Conservation (phyloP, 306 rosid species). For the Vigna trinervia region DNA sequence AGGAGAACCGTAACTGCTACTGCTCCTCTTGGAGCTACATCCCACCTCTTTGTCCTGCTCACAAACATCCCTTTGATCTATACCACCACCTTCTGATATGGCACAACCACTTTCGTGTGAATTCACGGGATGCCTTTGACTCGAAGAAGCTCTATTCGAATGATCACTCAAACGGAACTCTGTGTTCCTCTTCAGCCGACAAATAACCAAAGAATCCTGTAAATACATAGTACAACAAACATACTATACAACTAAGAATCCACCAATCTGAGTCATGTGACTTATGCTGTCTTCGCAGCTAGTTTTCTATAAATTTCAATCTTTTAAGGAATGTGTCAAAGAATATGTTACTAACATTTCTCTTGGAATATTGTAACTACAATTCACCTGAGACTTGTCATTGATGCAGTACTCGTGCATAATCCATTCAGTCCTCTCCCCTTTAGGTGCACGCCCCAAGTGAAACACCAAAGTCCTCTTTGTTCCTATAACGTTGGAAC, state of each 20-base stretch:
- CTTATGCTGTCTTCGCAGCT: neutral
- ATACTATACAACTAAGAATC: neutral
- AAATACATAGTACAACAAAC: neutral
- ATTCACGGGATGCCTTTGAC: slow-evolving; percentile 47
- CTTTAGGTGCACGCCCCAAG: slow-evolving; percentile 92
- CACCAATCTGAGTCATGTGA: neutral
- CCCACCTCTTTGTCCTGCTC: slow-evolving; percentile 64
- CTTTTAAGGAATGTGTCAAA: neutral
- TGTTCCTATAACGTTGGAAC: slow-evolving; percentile 71
- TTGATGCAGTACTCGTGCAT: slow-evolving; percentile 87
- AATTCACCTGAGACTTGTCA: slow-evolving; percentile 76
- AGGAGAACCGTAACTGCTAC: slow-evolving; percentile 71
- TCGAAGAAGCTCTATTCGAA: slow-evolving; percentile 61
- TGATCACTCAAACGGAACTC: slow-evolving; percentile 63
- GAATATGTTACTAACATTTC: neutral
- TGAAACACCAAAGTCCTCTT: slow-evolving; percentile 95
- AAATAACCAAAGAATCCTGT: slow-evolving; percentile 86
- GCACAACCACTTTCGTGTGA: slow-evolving; percentile 56
- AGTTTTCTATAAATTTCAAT: too few relatives aligned
- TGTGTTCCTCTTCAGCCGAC: slow-evolving; percentile 82
- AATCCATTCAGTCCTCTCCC: slow-evolving; percentile 96
- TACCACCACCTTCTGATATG: slow-evolving; percentile 49
- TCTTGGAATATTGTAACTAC: neutral
- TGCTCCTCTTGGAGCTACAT: slow-evolving; percentile 53
- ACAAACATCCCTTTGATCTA: slow-evolving; percentile 40